These are phyloP conservation scores for Calonectria pteridis DNA, from an alignment of 2,329 filamentous ascomycete genomes.

Conservation along the genomic window DNA sequence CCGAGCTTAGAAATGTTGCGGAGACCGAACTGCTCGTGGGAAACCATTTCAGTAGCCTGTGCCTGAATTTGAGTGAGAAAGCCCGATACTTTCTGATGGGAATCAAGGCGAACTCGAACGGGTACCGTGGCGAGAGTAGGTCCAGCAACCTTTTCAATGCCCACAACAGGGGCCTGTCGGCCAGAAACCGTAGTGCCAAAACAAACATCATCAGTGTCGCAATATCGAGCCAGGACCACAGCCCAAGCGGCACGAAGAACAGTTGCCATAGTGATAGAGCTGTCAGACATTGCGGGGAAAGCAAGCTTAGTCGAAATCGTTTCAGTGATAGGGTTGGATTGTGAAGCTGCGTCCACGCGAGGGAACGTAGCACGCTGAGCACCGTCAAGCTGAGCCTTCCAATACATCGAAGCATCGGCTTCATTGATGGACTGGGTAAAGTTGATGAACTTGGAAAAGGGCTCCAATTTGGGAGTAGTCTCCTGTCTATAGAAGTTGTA, in stretches of 20 bases:
- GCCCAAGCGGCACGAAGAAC: conserved; percentile 14
- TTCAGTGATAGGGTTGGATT: background rate
- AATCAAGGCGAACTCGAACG: background rate
- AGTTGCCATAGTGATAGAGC: background rate
- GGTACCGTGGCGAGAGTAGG: conserved; percentile 9
- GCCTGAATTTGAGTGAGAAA: conserved; percentile 2
- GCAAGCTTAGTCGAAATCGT: background rate
- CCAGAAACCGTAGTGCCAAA: conserved; percentile 14
- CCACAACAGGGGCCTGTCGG: background rate
- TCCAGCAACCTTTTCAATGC: conserved; percentile 12
- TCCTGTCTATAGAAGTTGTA: background rate
- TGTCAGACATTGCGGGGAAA: background rate
- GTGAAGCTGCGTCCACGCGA: background rate
- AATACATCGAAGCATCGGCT: background rate
- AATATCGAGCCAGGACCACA: conserved; percentile 1
- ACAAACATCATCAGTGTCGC: conserved; percentile 1
- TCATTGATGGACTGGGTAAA: background rate
- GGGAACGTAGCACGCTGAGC: conserved; percentile 7
- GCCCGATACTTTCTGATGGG: background rate
- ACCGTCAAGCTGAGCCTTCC: conserved; percentile 4
- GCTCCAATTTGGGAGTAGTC: background rate
- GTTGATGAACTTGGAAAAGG: conserved; percentile 11
- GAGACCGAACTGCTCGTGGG: conserved; percentile 4
- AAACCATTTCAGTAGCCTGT: conserved; percentile 7
- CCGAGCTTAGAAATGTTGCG: conserved; percentile 5